Conservation (phyloP, 208 protist genomes). For the Crithidia expoeki region DNA sequence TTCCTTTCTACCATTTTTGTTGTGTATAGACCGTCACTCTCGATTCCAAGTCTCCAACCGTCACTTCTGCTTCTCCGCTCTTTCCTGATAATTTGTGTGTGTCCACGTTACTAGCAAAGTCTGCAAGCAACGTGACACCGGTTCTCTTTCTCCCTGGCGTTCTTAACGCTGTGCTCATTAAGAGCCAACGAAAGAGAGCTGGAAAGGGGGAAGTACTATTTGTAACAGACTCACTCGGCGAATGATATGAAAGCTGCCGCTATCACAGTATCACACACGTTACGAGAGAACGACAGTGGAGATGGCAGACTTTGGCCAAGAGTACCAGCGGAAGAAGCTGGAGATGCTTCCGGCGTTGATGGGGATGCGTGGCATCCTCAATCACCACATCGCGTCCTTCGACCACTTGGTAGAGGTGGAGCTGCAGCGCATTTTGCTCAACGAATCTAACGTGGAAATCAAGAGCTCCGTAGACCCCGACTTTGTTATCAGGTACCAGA, state of each 20-base stretch:
- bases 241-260: no score
- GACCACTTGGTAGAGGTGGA: slow-evolving; percentile 88
- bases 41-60: no score
- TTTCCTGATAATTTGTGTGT: no score
- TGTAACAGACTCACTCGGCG: no score
- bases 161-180: no score
- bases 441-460: slow-evolving; percentile 89
- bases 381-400: slow-evolving; percentile 91
- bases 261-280: no score
- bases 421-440: slow-evolving; percentile 85
- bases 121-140: no score
- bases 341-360: slow-evolving; percentile 84
- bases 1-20: no score
- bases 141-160: no score
- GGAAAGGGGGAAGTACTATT: not conserved
- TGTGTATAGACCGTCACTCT: no score
- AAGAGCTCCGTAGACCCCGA: slow-evolving; percentile 87
- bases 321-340: slow-evolving; percentile 76
- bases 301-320: slow-evolving; percentile 38
- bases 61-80: no score
- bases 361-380: slow-evolving; percentile 86
- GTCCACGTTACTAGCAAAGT: no score
- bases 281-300: not conserved
- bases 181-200: not conserved
- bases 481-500: slow-evolving; percentile 87